These are phyloP conservation scores for Tardiomyces blankii DNA, from an alignment of 1,139 yeast species.

Conservation along the genomic window DNA sequence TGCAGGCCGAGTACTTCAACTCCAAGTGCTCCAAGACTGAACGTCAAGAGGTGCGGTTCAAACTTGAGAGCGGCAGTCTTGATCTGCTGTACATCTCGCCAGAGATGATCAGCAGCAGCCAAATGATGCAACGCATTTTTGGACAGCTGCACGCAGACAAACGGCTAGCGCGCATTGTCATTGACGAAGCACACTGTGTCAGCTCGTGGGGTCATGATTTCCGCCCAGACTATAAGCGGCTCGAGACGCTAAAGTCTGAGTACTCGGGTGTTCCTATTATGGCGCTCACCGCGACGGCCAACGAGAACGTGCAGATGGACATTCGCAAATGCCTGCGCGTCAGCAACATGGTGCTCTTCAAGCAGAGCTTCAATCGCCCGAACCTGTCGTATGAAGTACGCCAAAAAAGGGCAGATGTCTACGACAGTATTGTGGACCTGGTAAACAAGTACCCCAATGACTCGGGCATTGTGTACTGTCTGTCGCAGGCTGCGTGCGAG, in stretches of 20 bases:
- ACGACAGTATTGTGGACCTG: slow-evolving; percentile 45
- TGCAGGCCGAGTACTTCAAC: slow-evolving; percentile 82
- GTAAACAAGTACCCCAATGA: slow-evolving; percentile 42
- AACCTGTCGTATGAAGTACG: slow-evolving; percentile 73
- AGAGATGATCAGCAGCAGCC: slow-evolving; percentile 81
- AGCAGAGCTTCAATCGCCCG: slow-evolving; percentile 76
- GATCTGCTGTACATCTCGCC: slow-evolving; percentile 87
- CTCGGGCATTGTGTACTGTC: slow-evolving; percentile 91
- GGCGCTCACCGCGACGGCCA: slow-evolving; percentile 98
- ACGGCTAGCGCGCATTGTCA: slow-evolving; percentile 72
- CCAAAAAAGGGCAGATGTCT: slow-evolving; percentile 39
- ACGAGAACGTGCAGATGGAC: slow-evolving; percentile 74
- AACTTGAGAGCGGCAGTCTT: slow-evolving; percentile 50
- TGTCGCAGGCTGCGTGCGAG: slow-evolving; percentile 83
- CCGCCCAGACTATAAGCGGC: slow-evolving; percentile 85
- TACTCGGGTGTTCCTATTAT: slow-evolving; percentile 81
- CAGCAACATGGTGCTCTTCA: slow-evolving; percentile 40
- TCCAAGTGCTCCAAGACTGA: slow-evolving; percentile 52
- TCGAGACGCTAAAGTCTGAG: slow-evolving; percentile 58
- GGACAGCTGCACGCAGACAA: slow-evolving; percentile 42
- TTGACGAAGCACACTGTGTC: slow-evolving; percentile 98
- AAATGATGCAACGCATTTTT: slow-evolving; percentile 56
- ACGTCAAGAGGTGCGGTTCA: slow-evolving; percentile 48
- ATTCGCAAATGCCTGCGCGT: slow-evolving; percentile 34
- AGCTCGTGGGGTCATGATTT: slow-evolving; percentile 99